phyloP scores from a whole-genome alignment of 805 yeast genomes.

The Wickerhamomyces bovis region DNA sequence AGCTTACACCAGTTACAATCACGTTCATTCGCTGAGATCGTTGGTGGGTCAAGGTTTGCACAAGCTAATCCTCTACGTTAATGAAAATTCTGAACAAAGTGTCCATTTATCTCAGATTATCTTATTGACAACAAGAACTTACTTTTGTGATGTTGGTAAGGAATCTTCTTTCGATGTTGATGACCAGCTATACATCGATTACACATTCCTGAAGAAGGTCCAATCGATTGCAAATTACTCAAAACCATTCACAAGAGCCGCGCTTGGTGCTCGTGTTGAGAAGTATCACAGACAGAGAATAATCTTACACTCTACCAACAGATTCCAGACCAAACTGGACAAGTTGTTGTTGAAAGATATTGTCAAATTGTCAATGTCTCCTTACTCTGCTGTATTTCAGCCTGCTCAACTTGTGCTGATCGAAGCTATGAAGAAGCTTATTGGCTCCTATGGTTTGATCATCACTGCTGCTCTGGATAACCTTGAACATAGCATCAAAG shows the following conservation, averaged over 20 bases:
- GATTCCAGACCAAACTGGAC: constrained; percentile 66
- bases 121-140: constrained; percentile 59
- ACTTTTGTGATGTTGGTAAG: constrained; percentile 77
- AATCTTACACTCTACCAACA: constrained; percentile 61
- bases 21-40: constrained; percentile 56
- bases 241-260: constrained; percentile 71
- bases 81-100: constrained; percentile 51
- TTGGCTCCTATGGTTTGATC: constrained; percentile 57
- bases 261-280: constrained; percentile 69
- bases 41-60: constrained; percentile 62
- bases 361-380: constrained; percentile 56
- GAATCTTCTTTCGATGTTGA: constrained; percentile 57
- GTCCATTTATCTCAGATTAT: constrained; percentile 55
- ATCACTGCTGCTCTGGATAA: constrained; percentile 43
- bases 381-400: constrained; percentile 61
- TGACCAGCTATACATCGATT: constrained; percentile 47
- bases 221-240: constrained; percentile 59
- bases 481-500: constrained; percentile 42
- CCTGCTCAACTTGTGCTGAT: constrained; percentile 65
- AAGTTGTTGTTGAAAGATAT: constrained; percentile 57
- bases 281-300: constrained; percentile 72
- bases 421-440: constrained; percentile 62
- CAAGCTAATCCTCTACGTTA: constrained; percentile 41
- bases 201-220: constrained; percentile 48
- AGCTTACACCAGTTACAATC: constrained; percentile 35